Evolutionary conservation across 2,329 filamentous ascomycete species (phyloP).

Genomic region (Fusarium sp.): DNA sequence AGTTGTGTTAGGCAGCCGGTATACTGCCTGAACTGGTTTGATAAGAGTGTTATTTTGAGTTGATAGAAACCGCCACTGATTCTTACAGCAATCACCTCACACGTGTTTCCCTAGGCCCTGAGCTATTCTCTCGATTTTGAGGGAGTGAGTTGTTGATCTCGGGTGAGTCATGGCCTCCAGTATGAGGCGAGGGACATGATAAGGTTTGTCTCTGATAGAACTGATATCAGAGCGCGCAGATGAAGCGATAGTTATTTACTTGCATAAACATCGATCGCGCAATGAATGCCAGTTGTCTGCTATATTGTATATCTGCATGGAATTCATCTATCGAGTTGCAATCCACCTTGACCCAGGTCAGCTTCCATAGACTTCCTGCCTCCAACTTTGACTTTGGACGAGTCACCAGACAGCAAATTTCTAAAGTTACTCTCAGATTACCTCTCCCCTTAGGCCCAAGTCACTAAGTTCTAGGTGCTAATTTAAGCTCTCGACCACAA

Average conservation of each 20-base stretch:
- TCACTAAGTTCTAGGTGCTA: fast-evolving
- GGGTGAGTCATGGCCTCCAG: background rate
- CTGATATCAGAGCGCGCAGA: fast-evolving
- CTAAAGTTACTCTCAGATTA: background rate
- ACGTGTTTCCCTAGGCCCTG: too few relatives aligned
- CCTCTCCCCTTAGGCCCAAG: background rate
- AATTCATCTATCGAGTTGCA: background rate
- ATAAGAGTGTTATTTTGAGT: too few relatives aligned
- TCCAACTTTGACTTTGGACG: background rate
- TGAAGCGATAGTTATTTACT: fast-evolving
- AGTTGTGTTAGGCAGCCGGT: too few relatives aligned
- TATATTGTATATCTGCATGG: fast-evolving
- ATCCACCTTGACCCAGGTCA: fast-evolving
- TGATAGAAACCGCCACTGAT: too few relatives aligned
- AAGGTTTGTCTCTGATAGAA: background rate
- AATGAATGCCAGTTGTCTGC: fast-evolving
- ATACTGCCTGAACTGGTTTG: too few relatives aligned
- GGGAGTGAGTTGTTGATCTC: fast-evolving
- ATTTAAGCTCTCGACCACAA: background rate
- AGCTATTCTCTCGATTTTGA: background rate
- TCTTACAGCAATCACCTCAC: too few relatives aligned
- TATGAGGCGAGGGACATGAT: background rate
- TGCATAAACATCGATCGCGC: fast-evolving
- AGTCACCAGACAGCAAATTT: background rate
- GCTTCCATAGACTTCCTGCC: background rate